phyloP scores from a whole-genome alignment of 768 basidiomycete species.

The Tricholoma hemisulphureum region DNA sequence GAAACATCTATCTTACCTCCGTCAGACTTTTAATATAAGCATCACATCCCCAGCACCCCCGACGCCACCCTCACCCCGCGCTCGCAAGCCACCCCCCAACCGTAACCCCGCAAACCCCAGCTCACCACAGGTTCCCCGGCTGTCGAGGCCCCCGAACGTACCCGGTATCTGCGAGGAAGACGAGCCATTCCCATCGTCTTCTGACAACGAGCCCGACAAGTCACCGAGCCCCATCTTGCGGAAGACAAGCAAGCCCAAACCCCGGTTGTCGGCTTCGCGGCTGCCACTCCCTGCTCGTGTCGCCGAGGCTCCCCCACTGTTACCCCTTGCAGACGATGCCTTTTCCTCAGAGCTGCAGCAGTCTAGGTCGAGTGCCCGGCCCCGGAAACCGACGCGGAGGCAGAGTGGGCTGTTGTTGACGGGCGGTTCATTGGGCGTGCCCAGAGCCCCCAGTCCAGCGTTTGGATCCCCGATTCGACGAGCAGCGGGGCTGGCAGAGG shows the following conservation, averaged over 20 bases:
- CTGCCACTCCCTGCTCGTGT: conserved; percentile 46
- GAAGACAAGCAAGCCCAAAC: conserved; percentile 43
- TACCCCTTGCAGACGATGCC: conserved; percentile 31
- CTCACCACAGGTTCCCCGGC: conserved; percentile 51
- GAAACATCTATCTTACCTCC: conserved; percentile 63
- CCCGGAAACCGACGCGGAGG: conserved; percentile 41
- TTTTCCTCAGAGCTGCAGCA: conserved; percentile 19
- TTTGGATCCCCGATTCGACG: conserved; percentile 62
- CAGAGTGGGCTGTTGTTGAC: conserved; percentile 58
- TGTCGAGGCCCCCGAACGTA: conserved; percentile 64
- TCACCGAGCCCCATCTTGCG: conserved; percentile 40
- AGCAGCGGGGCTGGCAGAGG: conserved; percentile 55
- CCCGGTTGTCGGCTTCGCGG: conserved; percentile 48
- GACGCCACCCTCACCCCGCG: conserved; percentile 48
- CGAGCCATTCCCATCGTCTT: conserved; percentile 47
- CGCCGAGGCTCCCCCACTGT: conserved; percentile 37
- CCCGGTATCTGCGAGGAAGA: conserved; percentile 71
- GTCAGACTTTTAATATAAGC: conserved; percentile 56
- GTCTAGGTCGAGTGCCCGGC: conserved; percentile 25
- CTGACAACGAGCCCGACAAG: conserved; percentile 40
- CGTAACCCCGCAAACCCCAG: conserved; percentile 35
- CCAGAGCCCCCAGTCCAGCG: conserved; percentile 64
- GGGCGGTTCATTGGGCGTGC: conserved; percentile 40
- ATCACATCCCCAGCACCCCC: conserved; percentile 33
- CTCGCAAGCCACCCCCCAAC: conserved; percentile 45